Conservation (phyloP, 805 yeast genomes). For the Ogataea ganodermae region DNA sequence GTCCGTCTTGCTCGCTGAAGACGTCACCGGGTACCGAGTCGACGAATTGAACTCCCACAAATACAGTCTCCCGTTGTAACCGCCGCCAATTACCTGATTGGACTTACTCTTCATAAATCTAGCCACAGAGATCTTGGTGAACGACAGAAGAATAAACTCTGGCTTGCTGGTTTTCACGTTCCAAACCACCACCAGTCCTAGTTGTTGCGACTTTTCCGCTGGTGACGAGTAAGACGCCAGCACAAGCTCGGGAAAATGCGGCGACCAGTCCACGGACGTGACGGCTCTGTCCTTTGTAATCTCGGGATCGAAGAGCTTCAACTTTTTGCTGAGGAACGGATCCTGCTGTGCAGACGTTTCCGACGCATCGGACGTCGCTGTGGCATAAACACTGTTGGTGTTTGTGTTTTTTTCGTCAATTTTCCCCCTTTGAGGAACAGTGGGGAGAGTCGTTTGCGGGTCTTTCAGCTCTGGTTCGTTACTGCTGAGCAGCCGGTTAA, state of each 20-base stretch:
- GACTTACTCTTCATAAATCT: slow-evolving; percentile 43
- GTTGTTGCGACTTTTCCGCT: not conserved
- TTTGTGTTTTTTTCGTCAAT: slow-evolving; percentile 31
- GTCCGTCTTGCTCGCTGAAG: slow-evolving; percentile 9
- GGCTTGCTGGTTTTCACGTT: slow-evolving; percentile 26
- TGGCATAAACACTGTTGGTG: slow-evolving; percentile 29
- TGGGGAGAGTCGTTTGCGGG: no score
- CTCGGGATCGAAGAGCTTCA: slow-evolving; percentile 5
- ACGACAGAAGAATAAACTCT: slow-evolving; percentile 43
- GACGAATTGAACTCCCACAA: slow-evolving; percentile 47
- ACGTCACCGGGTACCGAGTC: slow-evolving; percentile 30
- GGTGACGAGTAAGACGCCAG: slow-evolving; percentile 26
- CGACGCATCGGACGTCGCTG: slow-evolving; percentile 1
- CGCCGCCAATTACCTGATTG: slow-evolving; percentile 48
- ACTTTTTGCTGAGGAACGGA: slow-evolving; percentile 9
- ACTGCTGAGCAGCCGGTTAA: not conserved
- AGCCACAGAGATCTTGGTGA: slow-evolving; percentile 41
- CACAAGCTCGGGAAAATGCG: slow-evolving; percentile 32
- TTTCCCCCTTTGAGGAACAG: slow-evolving; percentile 6
- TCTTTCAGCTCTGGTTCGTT: not conserved
- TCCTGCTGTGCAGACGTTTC: not conserved
- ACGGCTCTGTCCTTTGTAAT: slow-evolving; percentile 20
- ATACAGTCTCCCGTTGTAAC: slow-evolving; percentile 50
- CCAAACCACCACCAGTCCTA: slow-evolving; percentile 31
- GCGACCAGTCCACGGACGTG: slow-evolving; percentile 34